A percentile compares a stretch with the other conserved stretches of the same genome.
phyloP scores from a whole-genome alignment of 176 grass and related monocot genomes.

The Musa schizocarpa region DNA sequence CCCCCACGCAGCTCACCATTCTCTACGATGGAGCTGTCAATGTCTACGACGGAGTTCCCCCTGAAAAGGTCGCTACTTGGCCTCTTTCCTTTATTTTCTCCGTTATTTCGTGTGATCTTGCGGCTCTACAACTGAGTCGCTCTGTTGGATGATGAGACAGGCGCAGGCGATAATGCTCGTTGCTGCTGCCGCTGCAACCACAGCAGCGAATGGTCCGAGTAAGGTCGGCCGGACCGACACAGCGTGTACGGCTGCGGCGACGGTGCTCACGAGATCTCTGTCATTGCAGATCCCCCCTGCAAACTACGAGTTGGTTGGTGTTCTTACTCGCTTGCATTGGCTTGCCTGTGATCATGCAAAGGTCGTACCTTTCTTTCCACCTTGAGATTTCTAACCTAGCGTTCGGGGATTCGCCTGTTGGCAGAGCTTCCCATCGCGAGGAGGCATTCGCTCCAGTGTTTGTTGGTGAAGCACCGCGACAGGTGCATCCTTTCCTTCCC shows the following conservation, averaged over 20 bases:
- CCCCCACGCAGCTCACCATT: constrained; percentile 5
- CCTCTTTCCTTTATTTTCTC: background rate
- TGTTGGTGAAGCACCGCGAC: background rate
- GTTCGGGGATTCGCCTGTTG: background rate
- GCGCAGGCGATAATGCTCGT: constrained; percentile 11
- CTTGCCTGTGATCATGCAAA: no score
- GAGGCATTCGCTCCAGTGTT: background rate
- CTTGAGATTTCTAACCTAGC: background rate
- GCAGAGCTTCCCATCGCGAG: constrained; percentile 1
- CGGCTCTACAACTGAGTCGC: no score
- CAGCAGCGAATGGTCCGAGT: background rate
- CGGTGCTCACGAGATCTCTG: background rate
- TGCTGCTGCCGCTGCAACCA: background rate
- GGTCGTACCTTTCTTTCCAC: background rate
- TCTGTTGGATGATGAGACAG: background rate
- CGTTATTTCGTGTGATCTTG: background rate
- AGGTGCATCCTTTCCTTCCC: background rate
- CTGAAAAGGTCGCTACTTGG: background rate
- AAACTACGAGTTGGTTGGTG: constrained; percentile 5
- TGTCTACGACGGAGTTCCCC: background rate
- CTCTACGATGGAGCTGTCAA: constrained; percentile 3
- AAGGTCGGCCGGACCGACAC: background rate
- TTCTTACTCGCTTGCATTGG: background rate
- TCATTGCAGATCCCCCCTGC: background rate
- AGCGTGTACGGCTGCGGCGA: background rate